Evolutionary conservation across 2,329 filamentous ascomycete genomes (phyloP), one percentile per base, ranked within the genome.

Genomic region (Monilinia fructicola): DNA sequence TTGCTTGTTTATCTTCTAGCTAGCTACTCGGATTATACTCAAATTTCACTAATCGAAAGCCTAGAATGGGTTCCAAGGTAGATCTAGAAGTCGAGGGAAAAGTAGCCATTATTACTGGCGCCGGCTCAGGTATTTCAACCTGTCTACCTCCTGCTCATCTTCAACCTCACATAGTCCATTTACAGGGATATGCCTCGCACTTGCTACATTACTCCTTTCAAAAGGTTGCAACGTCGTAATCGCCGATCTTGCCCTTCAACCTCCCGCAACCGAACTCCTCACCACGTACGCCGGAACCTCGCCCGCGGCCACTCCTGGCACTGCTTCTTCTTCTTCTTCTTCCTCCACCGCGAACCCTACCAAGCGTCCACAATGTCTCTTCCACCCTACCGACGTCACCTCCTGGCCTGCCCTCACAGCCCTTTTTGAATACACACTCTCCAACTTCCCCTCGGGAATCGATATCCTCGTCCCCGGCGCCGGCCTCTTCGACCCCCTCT

Each of bases 391-490:
- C 0, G 79, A 83, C 61, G 81, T 83, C 0, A 78, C 78, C 0
- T 76, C 76, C 0, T 83, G 80, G 81, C 67, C 72, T 1, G 76
- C 77, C 2, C 70, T 83, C 0, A 46, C 73, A 1, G 64, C 64
- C 16, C 76, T 79, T 64, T 80, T 82, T 52, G 70, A 75, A 6
- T 67, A 67, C 2, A 73, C 79, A 0, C 35, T 77, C 0, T 28
- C 64, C 0, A 74, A 79, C 28, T 82, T 82, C 64, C 71, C 70
- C 9, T 53, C 38, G 2, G 54, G 56, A 16, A 46, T 71, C 12
- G 71, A 74, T 64, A 76, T 83, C 21, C 72, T 82, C 3, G 81
- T 79, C 26, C 80, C 81, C 0, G 81, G 81, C 0, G 81, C 81
- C 0, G 81, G 81, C 10, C 75, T 83, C 7, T 83, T 79, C 56